Conservation (phyloP, 169 alveolate genomes). For the Cryptosporidium sp. region DNA sequence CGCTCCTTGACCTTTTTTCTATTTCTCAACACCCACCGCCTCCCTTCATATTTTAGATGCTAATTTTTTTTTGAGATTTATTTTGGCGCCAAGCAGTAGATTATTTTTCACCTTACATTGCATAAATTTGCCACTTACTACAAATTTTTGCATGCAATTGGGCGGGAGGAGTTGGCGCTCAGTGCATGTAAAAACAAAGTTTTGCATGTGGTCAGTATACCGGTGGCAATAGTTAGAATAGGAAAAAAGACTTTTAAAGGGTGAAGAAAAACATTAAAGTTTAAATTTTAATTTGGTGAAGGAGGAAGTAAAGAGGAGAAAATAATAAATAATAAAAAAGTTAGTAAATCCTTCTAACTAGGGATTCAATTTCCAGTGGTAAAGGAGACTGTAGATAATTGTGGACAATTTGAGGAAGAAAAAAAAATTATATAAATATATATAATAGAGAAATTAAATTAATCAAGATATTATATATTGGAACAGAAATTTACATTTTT, state of each 20-base stretch:
- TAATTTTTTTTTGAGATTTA: not conserved
- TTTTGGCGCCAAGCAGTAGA: not conserved
- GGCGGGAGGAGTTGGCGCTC: slow-evolving; percentile 24
- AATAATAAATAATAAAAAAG: not conserved
- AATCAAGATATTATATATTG: too few species aligned
- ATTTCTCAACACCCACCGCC: not conserved
- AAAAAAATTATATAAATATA: not conserved
- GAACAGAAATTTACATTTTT: too few species aligned
- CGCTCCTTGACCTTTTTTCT: not conserved
- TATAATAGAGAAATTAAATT: too few species aligned
- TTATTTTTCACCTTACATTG: not conserved
- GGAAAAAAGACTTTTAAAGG: not conserved
- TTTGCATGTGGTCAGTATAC: slow-evolving; percentile 76
- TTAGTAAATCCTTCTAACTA: not conserved
- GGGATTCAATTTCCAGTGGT: not conserved
- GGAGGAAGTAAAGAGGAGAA: slow-evolving; percentile 20
- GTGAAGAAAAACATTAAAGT: not conserved
- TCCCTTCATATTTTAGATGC: not conserved
- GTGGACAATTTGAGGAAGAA: not conserved
- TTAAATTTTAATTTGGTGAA: not conserved
- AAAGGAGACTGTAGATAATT: not conserved
- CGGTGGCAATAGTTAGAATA: slow-evolving; percentile 58
- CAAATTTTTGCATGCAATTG: slow-evolving; percentile 41
- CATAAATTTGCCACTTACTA: slow-evolving; percentile 66
- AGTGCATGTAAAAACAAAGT: slow-evolving; percentile 57